phyloP scores from a whole-genome alignment of 805 yeast genomes.

The Cyberlindnera mrakii region DNA sequence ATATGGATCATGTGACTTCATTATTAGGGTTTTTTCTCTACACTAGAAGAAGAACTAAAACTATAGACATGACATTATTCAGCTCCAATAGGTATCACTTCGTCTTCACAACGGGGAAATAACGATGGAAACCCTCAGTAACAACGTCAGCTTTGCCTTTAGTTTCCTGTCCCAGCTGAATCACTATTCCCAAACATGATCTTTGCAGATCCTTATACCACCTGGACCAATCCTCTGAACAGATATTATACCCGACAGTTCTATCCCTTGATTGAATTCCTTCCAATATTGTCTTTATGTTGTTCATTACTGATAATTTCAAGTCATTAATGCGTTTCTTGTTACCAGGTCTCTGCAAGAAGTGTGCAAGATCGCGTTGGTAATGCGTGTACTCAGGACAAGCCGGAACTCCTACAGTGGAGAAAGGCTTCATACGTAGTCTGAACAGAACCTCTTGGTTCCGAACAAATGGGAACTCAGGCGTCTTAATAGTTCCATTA shows the following conservation, averaged over 20 bases:
- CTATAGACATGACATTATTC: neutral
- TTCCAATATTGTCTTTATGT: conserved; percentile 9
- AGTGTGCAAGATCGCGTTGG: conserved; percentile 18
- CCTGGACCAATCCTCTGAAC: conserved; percentile 24
- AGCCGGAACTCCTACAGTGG: conserved; percentile 73
- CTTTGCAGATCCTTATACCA: conserved; percentile 27
- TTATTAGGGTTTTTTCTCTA: neutral
- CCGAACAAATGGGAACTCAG: conserved; percentile 23
- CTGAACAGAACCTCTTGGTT: conserved; percentile 33
- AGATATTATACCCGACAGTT: conserved; percentile 18
- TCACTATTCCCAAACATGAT: conserved; percentile 25
- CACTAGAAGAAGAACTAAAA: neutral
- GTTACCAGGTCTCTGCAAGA: neutral
- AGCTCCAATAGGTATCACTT: neutral
- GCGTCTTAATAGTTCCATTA: conserved; percentile 21
- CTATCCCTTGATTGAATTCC: conserved; percentile 20
- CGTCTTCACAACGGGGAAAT: conserved; percentile 36
- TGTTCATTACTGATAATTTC: conserved; percentile 1
- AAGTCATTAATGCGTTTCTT: conserved; percentile 5
- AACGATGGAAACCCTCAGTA: conserved; percentile 35
- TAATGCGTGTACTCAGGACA: conserved; percentile 35
- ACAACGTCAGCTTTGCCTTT: conserved; percentile 21
- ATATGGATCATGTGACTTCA: neutral
- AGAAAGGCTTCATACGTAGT: conserved; percentile 72
- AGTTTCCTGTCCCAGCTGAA: conserved; percentile 9